phyloP scores from a whole-genome alignment of 192 early-diverging fungal species.

The Chytriomyces sp. region DNA sequence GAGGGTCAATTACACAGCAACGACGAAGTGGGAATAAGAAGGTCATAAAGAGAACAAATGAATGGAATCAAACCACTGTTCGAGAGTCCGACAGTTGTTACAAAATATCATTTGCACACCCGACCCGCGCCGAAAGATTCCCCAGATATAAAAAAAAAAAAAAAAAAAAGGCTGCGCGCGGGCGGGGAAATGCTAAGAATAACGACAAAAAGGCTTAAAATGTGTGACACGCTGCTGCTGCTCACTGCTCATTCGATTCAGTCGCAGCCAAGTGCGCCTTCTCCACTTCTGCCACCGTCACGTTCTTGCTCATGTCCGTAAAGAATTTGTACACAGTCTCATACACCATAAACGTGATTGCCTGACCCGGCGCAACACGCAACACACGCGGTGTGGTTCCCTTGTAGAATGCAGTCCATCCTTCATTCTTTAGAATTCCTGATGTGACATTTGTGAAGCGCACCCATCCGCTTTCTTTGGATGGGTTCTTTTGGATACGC shows the following conservation, averaged over 20 bases:
- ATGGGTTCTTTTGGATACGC: constrained; percentile 87
- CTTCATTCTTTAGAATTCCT: constrained; percentile 85
- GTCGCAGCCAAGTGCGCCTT: constrained; percentile 3
- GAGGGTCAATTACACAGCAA: no score
- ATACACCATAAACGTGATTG: constrained; percentile 91
- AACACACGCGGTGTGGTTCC: constrained; percentile 90
- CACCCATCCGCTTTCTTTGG: constrained; percentile 72
- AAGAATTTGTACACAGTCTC: constrained; percentile 54
- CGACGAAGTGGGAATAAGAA: no score
- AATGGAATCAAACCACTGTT: no score
- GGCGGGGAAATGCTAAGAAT: no score
- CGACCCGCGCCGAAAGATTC: no score
- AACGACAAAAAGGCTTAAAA: no score
- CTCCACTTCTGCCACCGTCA: constrained; percentile 28
- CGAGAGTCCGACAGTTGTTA: no score
- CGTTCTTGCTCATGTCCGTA: constrained; percentile 30
- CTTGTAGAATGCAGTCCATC: constrained; percentile 92
- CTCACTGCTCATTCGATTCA: constrained; percentile 28
- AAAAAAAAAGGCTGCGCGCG: no score
- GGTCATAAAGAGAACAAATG: no score
- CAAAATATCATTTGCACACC: no score
- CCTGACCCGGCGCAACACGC: constrained; percentile 95
- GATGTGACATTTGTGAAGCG: constrained; percentile 78
- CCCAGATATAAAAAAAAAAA: no score
- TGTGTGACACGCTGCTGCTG: no score